Conservation (phyloP, 768 basidiomycete species). For the Mycena vulgaris region DNA sequence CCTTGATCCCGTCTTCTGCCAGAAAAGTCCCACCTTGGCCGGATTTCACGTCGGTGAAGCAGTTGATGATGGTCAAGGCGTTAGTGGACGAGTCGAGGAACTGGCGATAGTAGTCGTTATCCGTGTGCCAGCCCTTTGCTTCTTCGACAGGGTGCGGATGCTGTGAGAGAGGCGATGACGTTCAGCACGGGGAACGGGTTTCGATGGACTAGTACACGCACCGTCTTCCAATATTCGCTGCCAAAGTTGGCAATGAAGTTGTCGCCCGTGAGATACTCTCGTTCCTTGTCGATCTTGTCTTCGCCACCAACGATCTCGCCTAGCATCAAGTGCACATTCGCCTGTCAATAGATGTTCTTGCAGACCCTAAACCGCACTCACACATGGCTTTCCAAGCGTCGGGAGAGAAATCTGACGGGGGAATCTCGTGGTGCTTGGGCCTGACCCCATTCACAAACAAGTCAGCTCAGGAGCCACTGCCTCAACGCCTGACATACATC, state of each 20-base stretch:
- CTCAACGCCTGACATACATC: conserved; percentile 28
- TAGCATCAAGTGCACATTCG: conserved; percentile 23
- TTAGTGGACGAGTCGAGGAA: conserved; percentile 31
- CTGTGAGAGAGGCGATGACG: conserved; percentile 20
- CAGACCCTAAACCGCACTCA: conserved; percentile 28
- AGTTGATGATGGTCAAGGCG: conserved; percentile 33
- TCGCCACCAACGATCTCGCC: conserved; percentile 33
- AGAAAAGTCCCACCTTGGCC: conserved; percentile 34
- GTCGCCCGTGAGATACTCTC: conserved; percentile 33
- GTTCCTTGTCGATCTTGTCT: conserved; percentile 35
- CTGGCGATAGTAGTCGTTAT: conserved; percentile 36
- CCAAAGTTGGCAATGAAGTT: conserved; percentile 36
- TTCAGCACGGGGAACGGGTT: conserved; percentile 18
- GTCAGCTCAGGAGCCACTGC: conserved; percentile 20
- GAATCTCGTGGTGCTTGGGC: conserved; percentile 34
- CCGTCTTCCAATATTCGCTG: conserved; percentile 33
- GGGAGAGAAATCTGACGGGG: conserved; percentile 30
- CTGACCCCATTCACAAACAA: conserved; percentile 26
- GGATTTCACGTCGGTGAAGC: conserved; percentile 32
- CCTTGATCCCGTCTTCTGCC: conserved; percentile 34
- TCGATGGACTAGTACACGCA: conserved; percentile 15
- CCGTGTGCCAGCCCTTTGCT: conserved; percentile 32
- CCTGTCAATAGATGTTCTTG: conserved; percentile 24
- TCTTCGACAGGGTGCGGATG: conserved; percentile 28
- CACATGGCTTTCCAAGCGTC: conserved; percentile 35